Evolutionary conservation across 495 filamentous ascomycete genomes (phyloP).

Genomic region (Penicillium coffeae): DNA sequence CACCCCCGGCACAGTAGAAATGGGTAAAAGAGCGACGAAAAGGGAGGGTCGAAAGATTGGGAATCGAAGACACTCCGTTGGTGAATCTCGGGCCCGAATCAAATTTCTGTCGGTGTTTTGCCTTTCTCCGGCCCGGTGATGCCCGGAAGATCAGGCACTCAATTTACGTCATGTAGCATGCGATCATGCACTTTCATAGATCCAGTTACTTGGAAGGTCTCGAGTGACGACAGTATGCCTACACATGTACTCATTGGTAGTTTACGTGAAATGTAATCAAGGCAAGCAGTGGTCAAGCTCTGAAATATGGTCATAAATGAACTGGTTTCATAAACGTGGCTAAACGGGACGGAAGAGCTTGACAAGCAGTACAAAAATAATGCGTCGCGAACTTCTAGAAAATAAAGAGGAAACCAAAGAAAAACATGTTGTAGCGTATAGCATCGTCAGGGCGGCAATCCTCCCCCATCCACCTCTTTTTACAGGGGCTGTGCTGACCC

Average conservation of each 20-base stretch:
- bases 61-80: not conserved
- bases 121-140: conserved; percentile 32
- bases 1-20: conserved; percentile 10
- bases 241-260: not conserved
- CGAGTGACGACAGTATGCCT: not conserved
- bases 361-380: conserved; percentile 15
- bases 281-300: no score
- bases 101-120: conserved; percentile 40
- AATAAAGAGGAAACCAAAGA: conserved; percentile 14
- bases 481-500: conserved; percentile 8
- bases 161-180: not conserved
- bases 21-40: conserved; percentile 20
- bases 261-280: not conserved
- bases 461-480: conserved; percentile 22
- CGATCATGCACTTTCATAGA: not conserved
- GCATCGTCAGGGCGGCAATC: conserved; percentile 24
- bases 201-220: not conserved
- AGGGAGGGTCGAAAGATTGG: conserved; percentile 13
- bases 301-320: no score
- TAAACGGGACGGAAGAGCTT: conserved; percentile 11
- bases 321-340: conserved; percentile 3
- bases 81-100: conserved; percentile 13
- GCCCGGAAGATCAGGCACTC: conserved; percentile 22
- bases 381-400: conserved; percentile 21
- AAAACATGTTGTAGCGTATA: conserved; percentile 27